Conservation (phyloP, 2,329 filamentous ascomycete genomes). For the Xylariaceae sp. region DNA sequence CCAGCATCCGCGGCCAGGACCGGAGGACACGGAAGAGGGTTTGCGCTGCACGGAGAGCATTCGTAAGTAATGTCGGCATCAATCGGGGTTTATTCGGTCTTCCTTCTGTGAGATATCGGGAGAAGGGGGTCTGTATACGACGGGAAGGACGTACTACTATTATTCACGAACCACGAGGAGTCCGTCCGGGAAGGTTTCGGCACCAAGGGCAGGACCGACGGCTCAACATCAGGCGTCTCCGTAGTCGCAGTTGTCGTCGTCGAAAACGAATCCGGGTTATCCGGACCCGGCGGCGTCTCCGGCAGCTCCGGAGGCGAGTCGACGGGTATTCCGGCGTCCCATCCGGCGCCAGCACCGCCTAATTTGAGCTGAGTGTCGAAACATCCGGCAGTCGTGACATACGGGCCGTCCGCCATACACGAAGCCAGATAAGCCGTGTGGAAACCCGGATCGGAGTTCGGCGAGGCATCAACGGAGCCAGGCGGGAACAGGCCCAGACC, state of each 20-base stretch:
- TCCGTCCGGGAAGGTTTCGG: constrained; percentile 1
- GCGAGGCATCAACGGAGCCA: neutral
- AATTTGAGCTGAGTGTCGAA: neutral
- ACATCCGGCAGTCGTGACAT: neutral
- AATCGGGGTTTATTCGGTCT: too few relatives aligned
- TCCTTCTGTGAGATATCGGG: too few relatives aligned
- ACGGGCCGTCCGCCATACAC: neutral
- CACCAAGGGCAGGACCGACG: constrained; percentile 15
- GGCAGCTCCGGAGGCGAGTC: neutral
- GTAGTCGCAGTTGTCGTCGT: neutral
- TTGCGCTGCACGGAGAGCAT: constrained; percentile 16
- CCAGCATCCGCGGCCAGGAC: constrained; percentile 38
- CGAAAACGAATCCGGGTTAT: neutral
- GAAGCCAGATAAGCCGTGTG: neutral
- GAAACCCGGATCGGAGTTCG: constrained; percentile 1
- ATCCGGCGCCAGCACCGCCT: neutral
- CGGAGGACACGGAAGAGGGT: constrained; percentile 35
- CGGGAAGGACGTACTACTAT: constrained; percentile 13
- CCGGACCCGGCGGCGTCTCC: neutral
- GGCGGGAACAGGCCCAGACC: constrained; percentile 3
- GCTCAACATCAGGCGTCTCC: neutral
- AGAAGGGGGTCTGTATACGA: too few relatives aligned
- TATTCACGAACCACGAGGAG: constrained; percentile 13
- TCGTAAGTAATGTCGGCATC: neutral
- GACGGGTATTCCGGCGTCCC: neutral